phyloP scores from a whole-genome alignment of 371 early-diverging fungal genomes.

The Saksenaea oblongispora region DNA sequence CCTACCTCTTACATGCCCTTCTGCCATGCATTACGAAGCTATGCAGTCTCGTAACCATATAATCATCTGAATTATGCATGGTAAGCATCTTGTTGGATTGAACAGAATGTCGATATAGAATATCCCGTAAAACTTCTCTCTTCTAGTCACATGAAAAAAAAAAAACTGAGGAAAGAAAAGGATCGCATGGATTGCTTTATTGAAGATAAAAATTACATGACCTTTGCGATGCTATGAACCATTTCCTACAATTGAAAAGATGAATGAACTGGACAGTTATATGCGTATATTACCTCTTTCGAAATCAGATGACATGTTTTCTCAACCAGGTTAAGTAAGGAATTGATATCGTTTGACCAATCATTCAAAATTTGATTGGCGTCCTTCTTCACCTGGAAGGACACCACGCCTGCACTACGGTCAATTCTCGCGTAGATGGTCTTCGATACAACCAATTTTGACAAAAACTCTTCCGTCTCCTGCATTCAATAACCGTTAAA shows the following conservation, averaged over 20 bases:
- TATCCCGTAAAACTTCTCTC: too few species aligned
- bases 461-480: constrained; percentile 90
- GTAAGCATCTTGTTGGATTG: too few species aligned
- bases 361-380: constrained; percentile 87
- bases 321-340: constrained; percentile 86
- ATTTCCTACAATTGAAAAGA: constrained; percentile 56
- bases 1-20: too few species aligned
- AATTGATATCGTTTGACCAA: constrained; percentile 91
- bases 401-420: constrained; percentile 87
- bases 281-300: constrained; percentile 69
- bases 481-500: constrained; percentile 18
- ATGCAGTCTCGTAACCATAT: too few species aligned
- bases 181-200: not conserved
- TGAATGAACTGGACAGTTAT: not conserved
- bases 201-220: constrained; percentile 40
- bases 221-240: constrained; percentile 77
- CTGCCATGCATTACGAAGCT: too few species aligned
- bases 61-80: too few species aligned
- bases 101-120: too few species aligned
- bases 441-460: constrained; percentile 90
- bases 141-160: too few species aligned
- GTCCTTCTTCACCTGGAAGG: constrained; percentile 83
- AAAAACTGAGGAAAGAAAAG: too few species aligned
- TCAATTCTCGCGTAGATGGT: constrained; percentile 96
- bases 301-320: constrained; percentile 96